Base-by-base conservation (phyloP, 1,284 basidiomycete species). In the Tilletia caries region DNA sequence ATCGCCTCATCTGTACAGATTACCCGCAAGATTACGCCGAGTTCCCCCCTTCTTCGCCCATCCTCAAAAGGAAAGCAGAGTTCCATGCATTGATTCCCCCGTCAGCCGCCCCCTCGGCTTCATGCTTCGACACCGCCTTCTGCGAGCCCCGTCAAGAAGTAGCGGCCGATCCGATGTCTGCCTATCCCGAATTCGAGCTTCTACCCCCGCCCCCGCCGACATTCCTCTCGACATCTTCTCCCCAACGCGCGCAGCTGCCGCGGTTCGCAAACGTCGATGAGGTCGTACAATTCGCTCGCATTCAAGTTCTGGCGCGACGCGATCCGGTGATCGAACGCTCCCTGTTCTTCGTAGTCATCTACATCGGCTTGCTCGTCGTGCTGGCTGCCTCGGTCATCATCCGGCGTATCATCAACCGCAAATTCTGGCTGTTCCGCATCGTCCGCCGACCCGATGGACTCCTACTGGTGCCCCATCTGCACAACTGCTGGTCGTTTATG, bases 391-490 rank as follows among this genome's bases (percentile, higher is more conserved):
- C 32, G 13, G 23, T 62, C 58, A 29, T 62, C 32, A 34, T 62
- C 4, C 58, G 58, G 2, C 58, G 58, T 13, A 15, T 34, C 18
- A 13, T 62, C 27, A 62, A 25, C 4, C 32, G 58, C 58, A 34
- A 33, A 20, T 62, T 29, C 58, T 62, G 58, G 58, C 27, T 62
- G 27, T 62, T 62, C 58, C 29, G 58, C 3, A n/a, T 62, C 29
- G 33, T 62, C 1, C 58, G 58, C 29, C 29, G 27, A 15, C 32
- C 58, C 4, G 32, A 34, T 34, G 58, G 58, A 5, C 32, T 62
- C 4, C 58, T 62, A 2, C 18, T 62, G 4, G 58, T 62, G 18
- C 58, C 58, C 10, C 58, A 62, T 4, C n/a, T 62, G 58, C 58
- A 62, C 58, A 34, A 37, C 4, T 33, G 32, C 32, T 62, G 58